phyloP scores from a whole-genome alignment of 1,139 yeast species.

The Debaryomyces subglobosus region DNA sequence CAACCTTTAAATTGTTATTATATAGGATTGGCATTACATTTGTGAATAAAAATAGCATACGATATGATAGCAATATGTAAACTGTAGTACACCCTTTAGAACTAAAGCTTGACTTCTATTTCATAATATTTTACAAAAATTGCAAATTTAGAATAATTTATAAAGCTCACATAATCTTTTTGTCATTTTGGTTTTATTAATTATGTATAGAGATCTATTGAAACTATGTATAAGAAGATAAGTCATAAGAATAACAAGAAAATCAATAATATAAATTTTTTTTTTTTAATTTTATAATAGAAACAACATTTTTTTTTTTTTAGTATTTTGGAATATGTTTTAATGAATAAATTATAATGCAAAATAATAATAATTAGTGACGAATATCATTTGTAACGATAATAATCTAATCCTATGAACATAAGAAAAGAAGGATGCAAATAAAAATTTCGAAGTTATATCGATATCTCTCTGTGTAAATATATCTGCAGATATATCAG shows the following conservation, averaged over 20 bases:
- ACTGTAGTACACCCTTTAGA: background rate
- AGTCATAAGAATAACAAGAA: conserved; percentile 8
- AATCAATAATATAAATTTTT: conserved; percentile 9
- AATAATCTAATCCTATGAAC: conserved; percentile 6
- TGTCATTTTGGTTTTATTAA: conserved; percentile 7
- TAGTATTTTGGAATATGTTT: conserved; percentile 5
- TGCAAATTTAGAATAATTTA: background rate
- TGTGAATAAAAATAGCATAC: background rate
- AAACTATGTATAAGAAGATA: conserved; percentile 11
- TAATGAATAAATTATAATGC: conserved; percentile 8
- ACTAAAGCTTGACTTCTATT: no score
- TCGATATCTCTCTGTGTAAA: conserved; percentile 5
- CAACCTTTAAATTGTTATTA: background rate
- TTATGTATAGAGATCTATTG: conserved; percentile 8
- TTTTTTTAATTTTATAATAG: conserved; percentile 2
- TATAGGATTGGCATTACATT: background rate
- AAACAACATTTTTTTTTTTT: conserved; percentile 4
- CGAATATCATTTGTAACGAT: conserved; percentile 5
- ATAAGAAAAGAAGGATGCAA: conserved; percentile 9
- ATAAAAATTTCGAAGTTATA: conserved; percentile 5
- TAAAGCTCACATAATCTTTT: no score
- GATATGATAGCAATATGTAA: background rate
- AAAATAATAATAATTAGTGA: conserved; percentile 5
- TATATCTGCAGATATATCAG: conserved; percentile 1
- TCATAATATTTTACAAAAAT: background rate